Percentiles rank a stretch among this genome's conserved stretches.
Conservation (phyloP, 805 yeast genomes). For the Yamadazyma phyllophila region DNA sequence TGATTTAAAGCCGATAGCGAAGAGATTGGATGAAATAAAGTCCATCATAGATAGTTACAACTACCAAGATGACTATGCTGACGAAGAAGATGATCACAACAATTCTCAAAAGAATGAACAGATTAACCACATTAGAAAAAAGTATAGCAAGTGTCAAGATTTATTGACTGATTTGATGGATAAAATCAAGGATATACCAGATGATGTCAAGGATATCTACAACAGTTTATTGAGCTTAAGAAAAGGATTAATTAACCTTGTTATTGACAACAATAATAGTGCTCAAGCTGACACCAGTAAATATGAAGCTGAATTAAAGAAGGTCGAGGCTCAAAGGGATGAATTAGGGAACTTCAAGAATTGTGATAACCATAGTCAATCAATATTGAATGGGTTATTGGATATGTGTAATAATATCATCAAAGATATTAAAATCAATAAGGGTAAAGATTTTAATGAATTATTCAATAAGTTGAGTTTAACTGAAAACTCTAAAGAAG, state of each 20-base stretch:
- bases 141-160: constrained; percentile 60
- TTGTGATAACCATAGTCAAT: constrained; percentile 25
- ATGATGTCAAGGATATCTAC: constrained; percentile 43
- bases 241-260: constrained; percentile 49
- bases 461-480: constrained; percentile 17
- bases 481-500: constrained; percentile 28
- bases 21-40: constrained; percentile 67
- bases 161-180: constrained; percentile 57
- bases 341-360: constrained; percentile 50
- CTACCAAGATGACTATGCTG: constrained; percentile 23
- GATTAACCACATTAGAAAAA: constrained; percentile 57
- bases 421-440: constrained; percentile 59
- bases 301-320: constrained; percentile 24
- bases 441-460: constrained; percentile 19
- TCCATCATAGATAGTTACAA: constrained; percentile 51
- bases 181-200: constrained; percentile 42
- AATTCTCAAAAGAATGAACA: constrained; percentile 46
- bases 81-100: constrained; percentile 11
- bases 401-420: constrained; percentile 81
- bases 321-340: constrained; percentile 44
- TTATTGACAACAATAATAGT: constrained; percentile 21
- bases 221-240: constrained; percentile 62
- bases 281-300: constrained; percentile 4
- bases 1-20: constrained; percentile 76
- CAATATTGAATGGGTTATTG: constrained; percentile 66